Evolutionary conservation across 1,284 basidiomycete genomes (phyloP).

Genomic region (Puccinia horiana): DNA sequence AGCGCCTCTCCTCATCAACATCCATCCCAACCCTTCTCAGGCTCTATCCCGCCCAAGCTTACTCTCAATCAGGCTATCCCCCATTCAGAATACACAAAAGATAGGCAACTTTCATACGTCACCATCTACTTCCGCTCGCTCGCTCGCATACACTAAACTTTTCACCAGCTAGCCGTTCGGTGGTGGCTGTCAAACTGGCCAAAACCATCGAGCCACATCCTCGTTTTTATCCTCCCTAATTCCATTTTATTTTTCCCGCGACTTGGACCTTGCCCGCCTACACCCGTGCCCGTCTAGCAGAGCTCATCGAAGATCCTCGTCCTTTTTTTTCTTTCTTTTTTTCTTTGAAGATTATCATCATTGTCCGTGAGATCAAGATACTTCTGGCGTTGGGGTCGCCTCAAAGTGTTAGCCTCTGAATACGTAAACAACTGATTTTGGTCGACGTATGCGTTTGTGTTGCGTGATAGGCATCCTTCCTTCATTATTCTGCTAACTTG

Average conservation of each 20-base stretch:
- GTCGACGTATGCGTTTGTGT: slow-evolving; percentile 5
- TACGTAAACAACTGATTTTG: not conserved
- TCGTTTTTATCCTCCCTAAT: not conserved
- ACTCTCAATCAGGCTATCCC: not conserved
- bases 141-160: not conserved
- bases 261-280: not conserved
- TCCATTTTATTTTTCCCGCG: not conserved
- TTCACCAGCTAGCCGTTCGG: not conserved
- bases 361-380: not conserved
- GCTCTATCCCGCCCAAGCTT: not conserved
- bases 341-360: not conserved
- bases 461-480: not conserved
- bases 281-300: not conserved
- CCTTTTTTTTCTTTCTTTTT: not conserved
- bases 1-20: not conserved
- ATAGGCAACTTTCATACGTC: not conserved
- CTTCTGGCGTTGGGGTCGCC: not conserved
- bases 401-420: not conserved
- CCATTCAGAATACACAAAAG: not conserved
- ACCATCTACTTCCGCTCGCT: not conserved
- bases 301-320: too few relatives aligned
- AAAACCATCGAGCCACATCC: not conserved
- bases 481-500: not conserved
- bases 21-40: not conserved
- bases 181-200: not conserved